A percentile compares a stretch with the other conserved stretches of the same genome.
Conservation (phyloP, 495 filamentous ascomycete genomes). For the Aspergillus mulundensis region DNA sequence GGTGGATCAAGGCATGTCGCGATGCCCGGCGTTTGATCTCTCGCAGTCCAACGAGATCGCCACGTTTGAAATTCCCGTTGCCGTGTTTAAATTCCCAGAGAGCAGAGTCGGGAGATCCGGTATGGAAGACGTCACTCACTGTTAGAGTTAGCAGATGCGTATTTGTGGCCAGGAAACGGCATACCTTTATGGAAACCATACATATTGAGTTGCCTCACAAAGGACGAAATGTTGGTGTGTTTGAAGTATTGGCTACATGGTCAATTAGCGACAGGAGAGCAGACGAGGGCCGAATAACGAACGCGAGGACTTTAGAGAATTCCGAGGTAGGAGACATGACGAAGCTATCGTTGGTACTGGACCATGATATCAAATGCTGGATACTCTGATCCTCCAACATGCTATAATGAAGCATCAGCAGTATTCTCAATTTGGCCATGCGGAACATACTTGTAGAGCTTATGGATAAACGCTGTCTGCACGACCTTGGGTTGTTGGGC, state of each 20-base stretch:
- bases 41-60: constrained; percentile 83
- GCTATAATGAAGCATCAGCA: constrained; percentile 43
- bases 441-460: constrained; percentile 86
- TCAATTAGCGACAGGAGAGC: constrained; percentile 21
- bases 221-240: constrained; percentile 98
- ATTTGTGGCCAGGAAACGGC: constrained; percentile 12
- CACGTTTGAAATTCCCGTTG: constrained; percentile 94
- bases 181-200: constrained; percentile 99
- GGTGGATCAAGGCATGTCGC: constrained; percentile 87
- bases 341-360: constrained; percentile 88
- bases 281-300: constrained; percentile 34
- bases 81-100: constrained; percentile 99
- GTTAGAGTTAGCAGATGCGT: constrained; percentile 14
- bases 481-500: constrained; percentile 96
- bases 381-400: constrained; percentile 95
- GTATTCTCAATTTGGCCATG: background rate
- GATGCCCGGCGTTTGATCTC: constrained; percentile 98
- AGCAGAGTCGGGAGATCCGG: constrained; percentile 88
- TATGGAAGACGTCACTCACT: constrained; percentile 99
- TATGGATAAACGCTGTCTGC: constrained; percentile 99
- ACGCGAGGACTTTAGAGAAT: constrained; percentile 98
- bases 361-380: constrained; percentile 95
- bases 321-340: constrained; percentile 96
- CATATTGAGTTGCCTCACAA: constrained; percentile 98
- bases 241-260: constrained; percentile 84